Conservation (phyloP, 768 basidiomycete genomes). For the Tulasnella calospora region DNA sequence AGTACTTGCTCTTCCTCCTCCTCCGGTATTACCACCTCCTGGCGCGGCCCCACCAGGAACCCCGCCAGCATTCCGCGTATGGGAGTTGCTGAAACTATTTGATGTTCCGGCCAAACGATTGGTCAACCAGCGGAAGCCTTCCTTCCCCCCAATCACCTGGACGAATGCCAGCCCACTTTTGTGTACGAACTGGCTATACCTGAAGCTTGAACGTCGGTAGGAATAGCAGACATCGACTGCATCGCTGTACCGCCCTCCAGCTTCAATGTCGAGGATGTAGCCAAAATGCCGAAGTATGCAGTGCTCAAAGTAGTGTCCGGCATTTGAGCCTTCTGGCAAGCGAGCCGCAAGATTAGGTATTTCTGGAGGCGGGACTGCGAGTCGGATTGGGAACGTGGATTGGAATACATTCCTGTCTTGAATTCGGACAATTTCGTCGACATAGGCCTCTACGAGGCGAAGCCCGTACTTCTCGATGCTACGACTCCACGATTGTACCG, state of each 20-base stretch:
- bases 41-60: background rate
- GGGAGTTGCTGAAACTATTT: constrained; percentile 12
- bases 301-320: constrained; percentile 72
- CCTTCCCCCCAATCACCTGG: constrained; percentile 71
- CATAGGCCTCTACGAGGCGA: constrained; percentile 88
- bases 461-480: constrained; percentile 85
- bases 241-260: constrained; percentile 67
- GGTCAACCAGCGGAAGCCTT: constrained; percentile 84
- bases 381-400: constrained; percentile 75
- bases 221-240: constrained; percentile 82
- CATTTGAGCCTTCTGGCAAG: constrained; percentile 61
- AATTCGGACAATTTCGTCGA: constrained; percentile 85
- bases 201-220: constrained; percentile 72
- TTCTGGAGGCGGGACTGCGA: constrained; percentile 70
- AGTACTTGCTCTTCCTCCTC: constrained; percentile 48
- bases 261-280: constrained; percentile 71
- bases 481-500: constrained; percentile 73
- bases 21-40: constrained; percentile 36
- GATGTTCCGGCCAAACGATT: constrained; percentile 72
- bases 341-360: constrained; percentile 59
- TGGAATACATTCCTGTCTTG: constrained; percentile 84
- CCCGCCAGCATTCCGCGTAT: background rate
- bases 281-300: constrained; percentile 69
- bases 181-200: constrained; percentile 89
- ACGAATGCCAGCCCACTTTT: constrained; percentile 84